phyloP scores from a whole-genome alignment of 1,284 basidiomycete genomes.

The Cerioporus squamosus region DNA sequence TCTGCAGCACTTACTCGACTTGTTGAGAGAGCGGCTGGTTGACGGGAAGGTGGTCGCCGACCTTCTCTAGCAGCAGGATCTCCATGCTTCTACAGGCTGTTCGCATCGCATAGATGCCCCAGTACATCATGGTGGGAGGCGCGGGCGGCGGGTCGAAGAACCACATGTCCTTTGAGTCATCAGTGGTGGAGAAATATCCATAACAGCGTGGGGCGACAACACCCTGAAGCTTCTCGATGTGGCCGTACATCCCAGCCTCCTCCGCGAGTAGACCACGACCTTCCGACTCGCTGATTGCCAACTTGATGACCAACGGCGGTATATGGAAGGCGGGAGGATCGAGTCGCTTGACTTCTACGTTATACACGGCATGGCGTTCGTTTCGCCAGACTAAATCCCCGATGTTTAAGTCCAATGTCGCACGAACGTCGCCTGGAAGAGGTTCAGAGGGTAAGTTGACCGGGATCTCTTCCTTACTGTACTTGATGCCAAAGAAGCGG shows the following conservation, averaged over 20 bases:
- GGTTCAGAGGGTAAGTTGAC: no score
- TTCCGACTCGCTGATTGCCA: not conserved
- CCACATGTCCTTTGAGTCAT: not conserved
- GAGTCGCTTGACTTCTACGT: not conserved
- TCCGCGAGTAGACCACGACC: not conserved
- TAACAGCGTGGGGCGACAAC: not conserved
- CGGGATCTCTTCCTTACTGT: no score
- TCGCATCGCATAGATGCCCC: not conserved
- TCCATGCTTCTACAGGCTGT: not conserved
- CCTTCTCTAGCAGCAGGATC: not conserved
- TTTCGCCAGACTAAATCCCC: not conserved
- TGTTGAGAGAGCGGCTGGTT: no score
- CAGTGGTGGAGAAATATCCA: not conserved
- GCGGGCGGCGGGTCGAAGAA: no score
- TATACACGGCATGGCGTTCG: not conserved
- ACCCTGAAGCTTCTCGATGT: not conserved
- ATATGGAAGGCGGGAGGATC: not conserved
- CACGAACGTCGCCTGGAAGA: no score
- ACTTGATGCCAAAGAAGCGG: no score
- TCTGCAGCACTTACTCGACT: no score
- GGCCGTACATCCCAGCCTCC: constrained; percentile 1
- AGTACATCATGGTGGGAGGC: no score
- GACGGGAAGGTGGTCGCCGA: not conserved
- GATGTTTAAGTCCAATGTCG: not conserved
- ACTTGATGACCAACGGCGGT: constrained; percentile 2